A percentile compares a stretch with the other conserved stretches of the same genome.
These are phyloP conservation scores for Serendipita sp. DNA, from an alignment of 768 basidiomycete genomes.

Conservation along the genomic window DNA sequence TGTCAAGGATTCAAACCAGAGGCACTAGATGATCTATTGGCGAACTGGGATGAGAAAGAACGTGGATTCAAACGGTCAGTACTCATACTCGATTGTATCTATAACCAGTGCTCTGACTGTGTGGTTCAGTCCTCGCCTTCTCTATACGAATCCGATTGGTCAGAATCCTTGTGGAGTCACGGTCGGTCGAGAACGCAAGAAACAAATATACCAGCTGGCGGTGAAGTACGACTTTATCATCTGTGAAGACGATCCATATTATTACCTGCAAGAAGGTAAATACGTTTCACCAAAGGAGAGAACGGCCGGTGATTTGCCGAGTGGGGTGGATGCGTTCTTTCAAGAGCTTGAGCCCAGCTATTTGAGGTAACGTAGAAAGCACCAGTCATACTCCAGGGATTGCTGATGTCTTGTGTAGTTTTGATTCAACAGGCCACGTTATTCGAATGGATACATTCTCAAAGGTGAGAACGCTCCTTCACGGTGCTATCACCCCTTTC, in stretches of 20 bases:
- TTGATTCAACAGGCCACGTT: slow-evolving; percentile 70
- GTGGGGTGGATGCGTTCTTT: slow-evolving; percentile 32
- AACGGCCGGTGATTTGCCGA: slow-evolving; percentile 14
- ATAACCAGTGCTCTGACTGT: background rate
- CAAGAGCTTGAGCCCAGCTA: slow-evolving; percentile 44
- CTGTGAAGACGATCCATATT: slow-evolving; percentile 74
- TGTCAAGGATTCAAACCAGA: slow-evolving; percentile 50
- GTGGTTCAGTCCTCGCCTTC: slow-evolving; percentile 39
- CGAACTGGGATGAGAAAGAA: slow-evolving; percentile 45
- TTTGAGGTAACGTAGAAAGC: slow-evolving; percentile 27
- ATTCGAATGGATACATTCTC: slow-evolving; percentile 70
- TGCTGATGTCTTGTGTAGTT: slow-evolving; percentile 18
- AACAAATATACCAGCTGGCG: slow-evolving; percentile 66
- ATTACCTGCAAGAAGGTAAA: slow-evolving; percentile 47
- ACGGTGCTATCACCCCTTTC: background rate
- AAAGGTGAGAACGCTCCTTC: slow-evolving; percentile 29
- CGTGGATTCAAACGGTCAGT: slow-evolving; percentile 39
- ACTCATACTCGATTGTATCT: background rate
- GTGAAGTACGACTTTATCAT: slow-evolving; percentile 69
- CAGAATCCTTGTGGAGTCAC: slow-evolving; percentile 73
- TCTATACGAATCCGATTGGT: slow-evolving; percentile 66
- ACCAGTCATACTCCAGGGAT: background rate
- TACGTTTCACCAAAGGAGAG: slow-evolving; percentile 31
- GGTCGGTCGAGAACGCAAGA: slow-evolving; percentile 47
- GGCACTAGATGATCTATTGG: slow-evolving; percentile 41